These are phyloP conservation scores for Triangularia verruculosa DNA, from an alignment of 2,329 filamentous ascomycete genomes.

Conservation along the genomic window DNA sequence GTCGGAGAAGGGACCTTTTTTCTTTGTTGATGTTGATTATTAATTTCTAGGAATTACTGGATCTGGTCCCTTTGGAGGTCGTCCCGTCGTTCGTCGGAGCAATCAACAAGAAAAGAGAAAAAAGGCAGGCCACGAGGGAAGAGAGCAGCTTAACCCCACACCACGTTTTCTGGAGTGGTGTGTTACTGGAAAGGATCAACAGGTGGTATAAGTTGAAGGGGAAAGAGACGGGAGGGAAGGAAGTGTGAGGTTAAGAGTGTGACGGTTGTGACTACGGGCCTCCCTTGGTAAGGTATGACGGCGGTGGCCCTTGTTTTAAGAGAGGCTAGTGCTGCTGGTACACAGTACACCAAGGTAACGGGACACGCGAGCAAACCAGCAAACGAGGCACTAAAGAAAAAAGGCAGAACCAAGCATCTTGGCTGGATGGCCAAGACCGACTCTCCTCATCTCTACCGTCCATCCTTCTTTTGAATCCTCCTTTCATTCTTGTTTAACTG, in stretches of 20 bases:
- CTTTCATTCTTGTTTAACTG: not conserved
- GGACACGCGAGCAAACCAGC: not conserved
- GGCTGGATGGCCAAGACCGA: not conserved
- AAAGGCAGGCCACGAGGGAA: not conserved
- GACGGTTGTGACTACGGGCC: conserved; percentile 6
- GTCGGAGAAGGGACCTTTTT: not conserved
- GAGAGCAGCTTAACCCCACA: not conserved
- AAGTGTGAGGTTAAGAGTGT: conserved; percentile 8
- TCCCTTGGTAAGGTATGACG: conserved; percentile 6
- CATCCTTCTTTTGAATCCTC: not conserved
- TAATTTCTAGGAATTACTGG: not conserved
- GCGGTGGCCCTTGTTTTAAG: conserved; percentile 4
- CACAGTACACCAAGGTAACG: not conserved
- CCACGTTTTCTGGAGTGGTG: not conserved
- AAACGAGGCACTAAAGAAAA: not conserved
- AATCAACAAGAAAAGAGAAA: not conserved
- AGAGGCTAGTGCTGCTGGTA: not conserved
- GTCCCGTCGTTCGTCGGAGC: not conserved
- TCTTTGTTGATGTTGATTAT: not conserved
- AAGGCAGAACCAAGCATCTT: not conserved
- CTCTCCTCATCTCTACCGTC: not conserved
- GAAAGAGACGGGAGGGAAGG: not conserved
- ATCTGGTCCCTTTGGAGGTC: not conserved
- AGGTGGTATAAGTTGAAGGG: not conserved
- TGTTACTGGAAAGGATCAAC: not conserved